A percentile compares a stretch with the other conserved stretches of the same genome.
Conservation (phyloP, 2,329 filamentous ascomycete genomes). For the Mycosphaerella sp. region DNA sequence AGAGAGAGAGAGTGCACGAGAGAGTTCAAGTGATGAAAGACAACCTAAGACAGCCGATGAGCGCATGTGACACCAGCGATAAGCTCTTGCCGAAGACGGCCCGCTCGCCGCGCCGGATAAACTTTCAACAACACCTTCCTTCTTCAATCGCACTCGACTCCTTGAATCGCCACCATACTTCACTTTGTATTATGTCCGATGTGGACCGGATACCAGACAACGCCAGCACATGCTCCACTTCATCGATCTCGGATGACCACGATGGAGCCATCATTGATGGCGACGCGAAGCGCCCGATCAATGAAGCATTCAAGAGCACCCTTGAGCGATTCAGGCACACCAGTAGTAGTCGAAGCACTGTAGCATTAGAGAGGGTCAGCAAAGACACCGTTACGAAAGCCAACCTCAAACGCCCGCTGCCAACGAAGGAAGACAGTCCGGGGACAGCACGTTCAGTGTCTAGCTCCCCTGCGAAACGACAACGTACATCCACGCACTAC, state of each 20-base stretch:
- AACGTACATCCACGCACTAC: conserved; percentile 47
- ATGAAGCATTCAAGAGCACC: conserved; percentile 13
- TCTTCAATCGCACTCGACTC: too few relatives aligned
- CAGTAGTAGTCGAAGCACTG: background rate
- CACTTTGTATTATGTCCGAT: background rate
- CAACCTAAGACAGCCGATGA: background rate
- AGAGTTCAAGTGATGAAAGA: background rate
- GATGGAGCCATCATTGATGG: background rate
- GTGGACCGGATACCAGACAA: background rate
- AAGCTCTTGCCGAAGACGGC: background rate
- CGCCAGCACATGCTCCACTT: background rate
- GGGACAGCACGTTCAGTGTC: conserved; percentile 1
- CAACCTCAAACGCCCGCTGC: conserved; percentile 15
- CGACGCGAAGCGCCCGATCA: background rate
- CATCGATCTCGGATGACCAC: background rate
- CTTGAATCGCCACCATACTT: background rate
- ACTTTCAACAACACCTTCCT: background rate
- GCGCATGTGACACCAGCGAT: background rate
- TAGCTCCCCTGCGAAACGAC: conserved; percentile 24
- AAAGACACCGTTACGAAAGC: background rate
- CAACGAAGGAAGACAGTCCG: background rate
- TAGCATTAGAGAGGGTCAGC: background rate
- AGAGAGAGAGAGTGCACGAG: too few relatives aligned
- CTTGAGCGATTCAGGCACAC: conserved; percentile 20
- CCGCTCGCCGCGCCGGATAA: background rate